Conservation (phyloP, 2,329 filamentous ascomycete species). For the Aspergillus costaricaensis region DNA sequence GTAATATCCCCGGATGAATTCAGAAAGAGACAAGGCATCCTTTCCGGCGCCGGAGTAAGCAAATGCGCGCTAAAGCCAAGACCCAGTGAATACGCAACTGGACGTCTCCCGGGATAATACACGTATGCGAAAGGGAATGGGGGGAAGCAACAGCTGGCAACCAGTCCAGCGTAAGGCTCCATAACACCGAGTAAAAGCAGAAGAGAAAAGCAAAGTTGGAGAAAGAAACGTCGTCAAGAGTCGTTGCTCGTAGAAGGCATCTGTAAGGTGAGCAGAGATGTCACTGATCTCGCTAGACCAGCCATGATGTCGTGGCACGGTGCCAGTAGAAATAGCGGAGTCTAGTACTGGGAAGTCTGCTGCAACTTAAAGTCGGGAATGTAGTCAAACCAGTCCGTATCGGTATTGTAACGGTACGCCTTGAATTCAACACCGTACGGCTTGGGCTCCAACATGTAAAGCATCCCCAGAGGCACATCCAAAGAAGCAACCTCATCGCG, state of each 20-base stretch:
- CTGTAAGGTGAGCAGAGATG: too few relatives aligned
- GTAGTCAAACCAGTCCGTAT: constrained; percentile 77
- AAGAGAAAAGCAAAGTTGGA: constrained; percentile 6
- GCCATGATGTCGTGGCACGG: neutral
- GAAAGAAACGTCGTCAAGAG: constrained; percentile 7
- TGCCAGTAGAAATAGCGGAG: neutral
- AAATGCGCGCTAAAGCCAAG: neutral
- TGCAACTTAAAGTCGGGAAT: constrained; percentile 78
- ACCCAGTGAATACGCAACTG: neutral
- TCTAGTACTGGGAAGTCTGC: constrained; percentile 38
- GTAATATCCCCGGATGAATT: neutral
- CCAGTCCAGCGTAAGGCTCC: constrained; percentile 10
- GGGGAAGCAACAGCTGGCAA: constrained; percentile 13
- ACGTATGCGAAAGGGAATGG: constrained; percentile 1
- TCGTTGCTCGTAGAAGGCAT: constrained; percentile 3
- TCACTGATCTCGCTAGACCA: too few relatives aligned
- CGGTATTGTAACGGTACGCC: constrained; percentile 85
- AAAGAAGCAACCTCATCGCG: constrained; percentile 90
- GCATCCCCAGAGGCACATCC: constrained; percentile 88
- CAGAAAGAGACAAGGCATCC: neutral
- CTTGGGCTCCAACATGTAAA: constrained; percentile 95
- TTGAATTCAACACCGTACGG: constrained; percentile 98
- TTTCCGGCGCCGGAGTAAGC: neutral
- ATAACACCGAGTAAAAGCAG: constrained; percentile 11
- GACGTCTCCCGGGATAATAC: neutral